A percentile compares a stretch with the other conserved stretches of the same genome.
Evolutionary conservation across 805 yeast genomes (phyloP).

Genomic region (Zygosaccharomyces gambellarensis): DNA sequence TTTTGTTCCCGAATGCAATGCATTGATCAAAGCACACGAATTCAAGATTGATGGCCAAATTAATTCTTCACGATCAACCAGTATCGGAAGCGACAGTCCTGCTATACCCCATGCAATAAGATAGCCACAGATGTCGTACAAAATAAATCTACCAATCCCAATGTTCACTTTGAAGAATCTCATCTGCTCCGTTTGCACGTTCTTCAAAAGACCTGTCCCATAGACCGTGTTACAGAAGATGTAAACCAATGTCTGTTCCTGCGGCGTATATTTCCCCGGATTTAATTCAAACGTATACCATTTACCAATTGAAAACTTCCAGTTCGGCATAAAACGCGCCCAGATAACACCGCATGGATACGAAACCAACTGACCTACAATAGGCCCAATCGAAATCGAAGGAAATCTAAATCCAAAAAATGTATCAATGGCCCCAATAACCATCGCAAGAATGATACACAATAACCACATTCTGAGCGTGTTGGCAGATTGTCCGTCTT

Average conservation of each 20-base stretch:
- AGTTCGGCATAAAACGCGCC: slow-evolving; percentile 19
- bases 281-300: slow-evolving; percentile 35
- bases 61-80: slow-evolving; percentile 59
- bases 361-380: slow-evolving; percentile 46
- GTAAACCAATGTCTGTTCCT: slow-evolving; percentile 57
- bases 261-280: slow-evolving; percentile 57
- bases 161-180: slow-evolving; percentile 43
- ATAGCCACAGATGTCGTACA: slow-evolving; percentile 43
- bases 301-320: slow-evolving; percentile 12
- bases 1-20: slow-evolving; percentile 16
- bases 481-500: neutral
- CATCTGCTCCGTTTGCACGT: slow-evolving; percentile 49
- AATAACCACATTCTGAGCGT: slow-evolving; percentile 43
- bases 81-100: slow-evolving; percentile 53
- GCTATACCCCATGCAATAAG: slow-evolving; percentile 69
- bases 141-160: slow-evolving; percentile 52
- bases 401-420: slow-evolving; percentile 49
- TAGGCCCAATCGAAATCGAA: slow-evolving; percentile 41
- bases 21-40: slow-evolving; percentile 34
- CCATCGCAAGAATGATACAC: slow-evolving; percentile 41
- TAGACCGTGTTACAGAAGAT: slow-evolving; percentile 48
- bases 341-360: slow-evolving; percentile 45
- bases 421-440: slow-evolving; percentile 49
- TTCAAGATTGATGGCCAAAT: slow-evolving; percentile 70
- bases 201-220: slow-evolving; percentile 53